Evolutionary conservation across 2,329 filamentous ascomycete genomes (phyloP), one percentile per base, ranked within the genome.

Genomic region (Penicillium digitatum): DNA sequence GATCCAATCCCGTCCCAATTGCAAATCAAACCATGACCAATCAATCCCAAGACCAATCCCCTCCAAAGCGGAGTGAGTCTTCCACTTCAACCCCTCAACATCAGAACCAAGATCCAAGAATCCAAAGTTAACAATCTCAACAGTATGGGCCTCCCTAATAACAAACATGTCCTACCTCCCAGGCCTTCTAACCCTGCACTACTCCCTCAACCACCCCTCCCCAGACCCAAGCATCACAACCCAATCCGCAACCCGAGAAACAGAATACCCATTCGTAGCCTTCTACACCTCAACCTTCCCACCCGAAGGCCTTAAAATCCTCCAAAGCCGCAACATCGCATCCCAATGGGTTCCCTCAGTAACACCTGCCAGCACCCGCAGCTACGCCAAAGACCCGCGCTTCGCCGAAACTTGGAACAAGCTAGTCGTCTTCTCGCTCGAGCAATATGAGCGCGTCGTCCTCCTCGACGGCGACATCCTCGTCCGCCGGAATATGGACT

Each of bases 341-440:
- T 80, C 82, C 53, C 83, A 88, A 73, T 81, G 79, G 62, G 84
- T 92, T 67, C 81, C 84, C 50, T 88, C 88, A 72, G 80, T 94
- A 43, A 76, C 87, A n/a, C 88, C 89, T 5, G 80, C 80, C 7
- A 73, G 79, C 48, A 69, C 76, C 48, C 84, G 84, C 58, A 84
- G 87, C 75, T 92, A 84, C 77, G 81, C 77, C 64, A 81, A 86
- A 57, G 89, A 93, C 72, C 86, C 87, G 43, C 85, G 89, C 64
- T 93, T 93, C 79, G 86, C 89, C 74, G 88, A 92, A 74, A 90
- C 87, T 79, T 94, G 89, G 88, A 87, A 81, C 72, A 94, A 93
- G 76, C 81, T 94, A 26, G 82, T 85, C 35, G 84, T 87, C 18
- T 93, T 92, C 71, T 83, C 81, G 20, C 77, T 93, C 46, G 80